A percentile compares a stretch with the other conserved stretches of the same genome.
phyloP scores from a whole-genome alignment of 2,329 filamentous ascomycete species.

The Calycina herbarum region DNA sequence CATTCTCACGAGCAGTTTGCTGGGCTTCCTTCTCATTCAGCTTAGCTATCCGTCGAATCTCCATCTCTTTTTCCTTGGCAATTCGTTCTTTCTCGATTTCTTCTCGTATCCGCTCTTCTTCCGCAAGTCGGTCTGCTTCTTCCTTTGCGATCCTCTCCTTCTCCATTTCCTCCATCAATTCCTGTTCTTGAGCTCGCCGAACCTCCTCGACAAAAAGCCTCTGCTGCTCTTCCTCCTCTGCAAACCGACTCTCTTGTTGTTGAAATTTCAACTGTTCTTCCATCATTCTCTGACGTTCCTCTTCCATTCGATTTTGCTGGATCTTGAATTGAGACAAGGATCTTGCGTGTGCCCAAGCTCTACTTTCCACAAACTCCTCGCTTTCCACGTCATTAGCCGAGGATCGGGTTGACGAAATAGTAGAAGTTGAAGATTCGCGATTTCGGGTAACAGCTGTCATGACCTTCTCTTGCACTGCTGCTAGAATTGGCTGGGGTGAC shows the following conservation, averaged over 20 bases:
- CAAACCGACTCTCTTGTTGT: constrained; percentile 15
- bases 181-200: not conserved
- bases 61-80: constrained; percentile 7
- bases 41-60: not conserved
- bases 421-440: not conserved
- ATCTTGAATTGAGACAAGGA: constrained; percentile 14
- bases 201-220: constrained; percentile 10
- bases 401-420: not conserved
- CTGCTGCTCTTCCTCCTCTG: constrained; percentile 13
- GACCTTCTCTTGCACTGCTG: not conserved
- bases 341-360: constrained; percentile 12
- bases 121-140: not conserved
- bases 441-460: not conserved
- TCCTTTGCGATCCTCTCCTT: not conserved
- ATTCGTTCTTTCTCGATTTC: constrained; percentile 9
- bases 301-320: constrained; percentile 24
- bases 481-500: not conserved
- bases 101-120: constrained; percentile 2
- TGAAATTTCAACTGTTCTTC: constrained; percentile 19
- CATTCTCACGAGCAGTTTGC: not conserved
- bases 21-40: constrained; percentile 1
- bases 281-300: constrained; percentile 20
- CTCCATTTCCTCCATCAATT: constrained; percentile 9
- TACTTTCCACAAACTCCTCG: constrained; percentile 10
- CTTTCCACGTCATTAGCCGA: not conserved